These are phyloP conservation scores for Corylus avellana DNA, from an alignment of 306 rosid genomes.

Conservation along the genomic window DNA sequence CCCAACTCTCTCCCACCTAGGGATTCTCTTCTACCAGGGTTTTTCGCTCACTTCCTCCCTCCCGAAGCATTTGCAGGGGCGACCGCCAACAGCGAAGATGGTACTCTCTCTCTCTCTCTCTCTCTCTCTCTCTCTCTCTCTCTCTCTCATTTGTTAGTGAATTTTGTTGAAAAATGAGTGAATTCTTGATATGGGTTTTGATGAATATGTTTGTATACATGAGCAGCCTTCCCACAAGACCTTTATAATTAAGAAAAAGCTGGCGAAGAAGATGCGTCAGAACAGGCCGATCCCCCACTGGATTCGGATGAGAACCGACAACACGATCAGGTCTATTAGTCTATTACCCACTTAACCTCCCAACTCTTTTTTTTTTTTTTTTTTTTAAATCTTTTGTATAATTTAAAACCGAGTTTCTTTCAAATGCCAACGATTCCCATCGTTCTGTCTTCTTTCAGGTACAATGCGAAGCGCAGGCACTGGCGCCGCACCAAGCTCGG, in stretches of 20 bases:
- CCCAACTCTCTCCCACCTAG: neutral
- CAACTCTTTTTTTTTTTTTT: fast-evolving
- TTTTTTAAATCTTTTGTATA: too few relatives aligned
- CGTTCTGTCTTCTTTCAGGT: conserved; percentile 29
- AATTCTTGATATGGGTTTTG: conserved; percentile 3
- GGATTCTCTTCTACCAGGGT: neutral
- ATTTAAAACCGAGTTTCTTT: neutral
- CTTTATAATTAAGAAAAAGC: conserved; percentile 85
- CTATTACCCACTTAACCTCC: neutral
- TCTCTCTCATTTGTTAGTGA: neutral
- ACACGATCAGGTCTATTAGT: conserved; percentile 72
- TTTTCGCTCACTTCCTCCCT: neutral
- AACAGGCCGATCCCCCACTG: conserved; percentile 91
- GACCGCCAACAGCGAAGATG: conserved; percentile 37
- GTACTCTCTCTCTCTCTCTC: conserved; percentile 28
- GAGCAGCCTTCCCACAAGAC: conserved; percentile 90
- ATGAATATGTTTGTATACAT: neutral
- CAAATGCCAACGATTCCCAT: neutral
- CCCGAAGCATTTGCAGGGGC: neutral
- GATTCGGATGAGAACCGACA: conserved; percentile 90
- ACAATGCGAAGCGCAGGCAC: conserved; percentile 63
- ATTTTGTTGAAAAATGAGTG: neutral
- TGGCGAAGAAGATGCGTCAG: conserved; percentile 96
- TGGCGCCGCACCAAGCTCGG: conserved; percentile 70
- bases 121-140: neutral